These are phyloP conservation scores for Pecoramyces ruminantium DNA, from an alignment of 192 early-diverging fungal species.

Conservation along the genomic window DNA sequence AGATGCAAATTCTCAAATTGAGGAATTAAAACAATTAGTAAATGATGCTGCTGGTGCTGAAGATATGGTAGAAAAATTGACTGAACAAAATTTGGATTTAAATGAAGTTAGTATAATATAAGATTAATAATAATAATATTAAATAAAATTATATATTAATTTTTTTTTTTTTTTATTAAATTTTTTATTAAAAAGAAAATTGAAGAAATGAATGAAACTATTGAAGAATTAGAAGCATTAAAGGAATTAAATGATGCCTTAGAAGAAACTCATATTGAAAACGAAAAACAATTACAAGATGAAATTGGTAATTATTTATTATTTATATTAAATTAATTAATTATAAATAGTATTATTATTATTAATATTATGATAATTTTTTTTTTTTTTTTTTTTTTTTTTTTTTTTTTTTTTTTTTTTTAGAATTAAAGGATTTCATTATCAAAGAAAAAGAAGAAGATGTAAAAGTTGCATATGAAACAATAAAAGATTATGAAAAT, in stretches of 20 bases:
- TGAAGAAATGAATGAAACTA: conserved; percentile 54
- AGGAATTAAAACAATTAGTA: conserved; percentile 63
- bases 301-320: conserved; percentile 47
- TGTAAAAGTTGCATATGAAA: conserved; percentile 53
- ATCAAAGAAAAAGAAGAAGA: conserved; percentile 38
- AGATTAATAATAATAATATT: neutral
- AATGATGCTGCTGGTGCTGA: conserved; percentile 70
- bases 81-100: conserved; percentile 65
- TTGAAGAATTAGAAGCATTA: conserved; percentile 80
- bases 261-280: conserved; percentile 81
- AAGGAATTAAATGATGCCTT: conserved; percentile 82
- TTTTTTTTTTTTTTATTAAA: conserved; percentile 6
- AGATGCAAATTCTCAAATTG: conserved; percentile 52
- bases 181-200: conserved; percentile 24
- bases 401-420: too few relatives aligned
- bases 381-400: too few relatives aligned
- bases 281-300: conserved; percentile 63
- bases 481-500: conserved; percentile 67
- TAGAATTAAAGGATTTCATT: conserved; percentile 51
- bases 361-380: too few relatives aligned
- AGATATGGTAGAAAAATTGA: conserved; percentile 67
- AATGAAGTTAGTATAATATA: conserved; percentile 21
- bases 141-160: too few relatives aligned
- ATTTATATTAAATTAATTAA: too few relatives aligned
- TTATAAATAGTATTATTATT: too few relatives aligned